These are phyloP conservation scores for Cadophora gregata DNA, from an alignment of 2,329 filamentous ascomycete species.

Conservation along the genomic window DNA sequence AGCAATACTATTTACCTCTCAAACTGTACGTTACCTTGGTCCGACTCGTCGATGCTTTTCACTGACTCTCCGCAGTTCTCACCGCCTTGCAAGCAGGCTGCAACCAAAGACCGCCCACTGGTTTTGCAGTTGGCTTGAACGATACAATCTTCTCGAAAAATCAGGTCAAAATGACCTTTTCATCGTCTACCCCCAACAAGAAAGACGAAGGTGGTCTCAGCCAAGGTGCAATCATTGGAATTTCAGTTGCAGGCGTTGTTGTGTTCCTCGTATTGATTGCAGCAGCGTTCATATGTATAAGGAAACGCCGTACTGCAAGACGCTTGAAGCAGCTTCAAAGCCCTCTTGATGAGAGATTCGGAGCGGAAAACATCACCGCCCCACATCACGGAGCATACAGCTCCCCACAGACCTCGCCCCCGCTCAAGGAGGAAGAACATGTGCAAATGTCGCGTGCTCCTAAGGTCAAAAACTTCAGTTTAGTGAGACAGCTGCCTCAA, in stretches of 20 bases:
- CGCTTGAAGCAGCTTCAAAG: conserved; percentile 28
- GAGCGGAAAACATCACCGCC: conserved; percentile 39
- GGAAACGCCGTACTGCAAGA: conserved; percentile 28
- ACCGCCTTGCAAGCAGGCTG: conserved; percentile 40
- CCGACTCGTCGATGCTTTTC: not conserved
- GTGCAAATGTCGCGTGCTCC: conserved; percentile 11
- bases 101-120: conserved; percentile 34
- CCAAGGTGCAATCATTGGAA: conserved; percentile 38
- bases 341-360: conserved; percentile 38
- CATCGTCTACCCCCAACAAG: conserved; percentile 1
- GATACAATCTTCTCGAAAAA: conserved; percentile 38
- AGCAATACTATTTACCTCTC: conserved; percentile 32
- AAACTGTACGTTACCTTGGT: conserved; percentile 32
- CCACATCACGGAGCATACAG: conserved; percentile 25
- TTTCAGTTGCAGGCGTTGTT: conserved; percentile 32
- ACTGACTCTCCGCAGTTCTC: conserved; percentile 34
- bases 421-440: conserved; percentile 10
- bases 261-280: conserved; percentile 28
- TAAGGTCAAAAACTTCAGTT: conserved; percentile 23
- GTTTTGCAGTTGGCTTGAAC: conserved; percentile 37
- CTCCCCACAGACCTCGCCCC: conserved; percentile 23
- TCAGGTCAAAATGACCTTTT: conserved; percentile 34
- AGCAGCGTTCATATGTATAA: conserved; percentile 30
- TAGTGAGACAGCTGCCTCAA: conserved; percentile 13
- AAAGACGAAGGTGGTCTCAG: not conserved